Conservation (phyloP, 169 alveolate species). For the Cytauxzoon felis region DNA sequence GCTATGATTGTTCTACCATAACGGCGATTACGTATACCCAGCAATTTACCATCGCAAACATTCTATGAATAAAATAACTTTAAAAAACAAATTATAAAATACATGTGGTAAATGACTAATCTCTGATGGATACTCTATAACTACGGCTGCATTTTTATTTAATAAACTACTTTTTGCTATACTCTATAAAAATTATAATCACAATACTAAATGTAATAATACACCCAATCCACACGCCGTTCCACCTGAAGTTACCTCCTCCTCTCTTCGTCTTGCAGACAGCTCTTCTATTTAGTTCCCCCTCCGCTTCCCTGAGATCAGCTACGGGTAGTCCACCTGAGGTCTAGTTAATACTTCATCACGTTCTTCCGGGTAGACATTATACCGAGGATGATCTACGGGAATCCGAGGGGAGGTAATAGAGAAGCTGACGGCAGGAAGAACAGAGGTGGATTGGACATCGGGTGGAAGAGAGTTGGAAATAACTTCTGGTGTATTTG, state of each 20-base stretch:
- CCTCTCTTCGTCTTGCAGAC: too few relatives aligned
- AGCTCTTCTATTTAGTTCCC: too few relatives aligned
- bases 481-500: background rate
- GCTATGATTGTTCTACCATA: constrained; percentile 78
- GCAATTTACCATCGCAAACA: constrained; percentile 53
- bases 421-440: too few relatives aligned
- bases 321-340: too few relatives aligned
- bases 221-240: too few relatives aligned
- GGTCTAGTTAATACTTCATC: too few relatives aligned
- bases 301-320: too few relatives aligned
- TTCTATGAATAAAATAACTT: background rate
- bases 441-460: background rate
- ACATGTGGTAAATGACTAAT: constrained; percentile 68
- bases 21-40: constrained; percentile 73
- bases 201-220: too few relatives aligned
- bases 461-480: background rate
- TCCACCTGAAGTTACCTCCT: too few relatives aligned
- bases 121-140: constrained; percentile 76
- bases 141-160: constrained; percentile 63
- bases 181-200: background rate
- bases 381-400: too few relatives aligned
- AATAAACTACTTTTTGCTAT: constrained; percentile 68
- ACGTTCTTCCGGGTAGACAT: too few relatives aligned
- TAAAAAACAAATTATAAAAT: background rate
- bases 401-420: too few relatives aligned